phyloP scores from a whole-genome alignment of 495 filamentous ascomycete species.

The Aspergillus cristatus region DNA sequence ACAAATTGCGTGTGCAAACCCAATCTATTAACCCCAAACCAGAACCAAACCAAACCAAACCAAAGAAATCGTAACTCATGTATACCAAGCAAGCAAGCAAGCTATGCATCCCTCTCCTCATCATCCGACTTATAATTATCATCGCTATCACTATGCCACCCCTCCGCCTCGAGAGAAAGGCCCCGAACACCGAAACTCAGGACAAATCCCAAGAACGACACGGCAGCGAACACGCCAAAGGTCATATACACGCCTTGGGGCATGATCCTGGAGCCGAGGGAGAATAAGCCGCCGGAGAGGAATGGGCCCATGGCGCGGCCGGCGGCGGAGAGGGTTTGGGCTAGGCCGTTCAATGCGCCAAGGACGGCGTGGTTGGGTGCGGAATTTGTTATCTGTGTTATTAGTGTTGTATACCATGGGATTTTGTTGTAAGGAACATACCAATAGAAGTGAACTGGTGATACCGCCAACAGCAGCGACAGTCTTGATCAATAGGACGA shows the following conservation, averaged over 20 bases:
- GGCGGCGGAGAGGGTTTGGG: slow-evolving; percentile 86
- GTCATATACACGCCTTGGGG: slow-evolving; percentile 78
- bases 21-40: too few relatives aligned
- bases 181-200: slow-evolving; percentile 64
- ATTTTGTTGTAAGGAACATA: slow-evolving; percentile 30
- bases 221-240: slow-evolving; percentile 74
- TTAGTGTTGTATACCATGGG: slow-evolving; percentile 7
- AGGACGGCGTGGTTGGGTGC: slow-evolving; percentile 78
- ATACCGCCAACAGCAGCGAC: slow-evolving; percentile 80
- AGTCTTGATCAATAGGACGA: slow-evolving; percentile 77
- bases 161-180: slow-evolving; percentile 50
- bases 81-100: too few relatives aligned
- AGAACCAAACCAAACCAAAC: too few relatives aligned
- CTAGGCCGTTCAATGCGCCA: slow-evolving; percentile 86
- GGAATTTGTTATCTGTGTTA: slow-evolving; percentile 78
- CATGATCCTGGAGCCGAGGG: slow-evolving; percentile 54
- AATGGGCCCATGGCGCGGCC: slow-evolving; percentile 86
- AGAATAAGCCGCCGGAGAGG: slow-evolving; percentile 75
- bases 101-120: slow-evolving; percentile 32
- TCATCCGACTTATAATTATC: slow-evolving; percentile 42
- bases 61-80: too few relatives aligned
- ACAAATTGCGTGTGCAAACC: too few relatives aligned
- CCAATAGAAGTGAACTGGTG: slow-evolving; percentile 79
- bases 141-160: slow-evolving; percentile 46
- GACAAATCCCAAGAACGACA: slow-evolving; percentile 67